Conservation (phyloP, 352 stramenopile species). For the Pythium aquatile region DNA sequence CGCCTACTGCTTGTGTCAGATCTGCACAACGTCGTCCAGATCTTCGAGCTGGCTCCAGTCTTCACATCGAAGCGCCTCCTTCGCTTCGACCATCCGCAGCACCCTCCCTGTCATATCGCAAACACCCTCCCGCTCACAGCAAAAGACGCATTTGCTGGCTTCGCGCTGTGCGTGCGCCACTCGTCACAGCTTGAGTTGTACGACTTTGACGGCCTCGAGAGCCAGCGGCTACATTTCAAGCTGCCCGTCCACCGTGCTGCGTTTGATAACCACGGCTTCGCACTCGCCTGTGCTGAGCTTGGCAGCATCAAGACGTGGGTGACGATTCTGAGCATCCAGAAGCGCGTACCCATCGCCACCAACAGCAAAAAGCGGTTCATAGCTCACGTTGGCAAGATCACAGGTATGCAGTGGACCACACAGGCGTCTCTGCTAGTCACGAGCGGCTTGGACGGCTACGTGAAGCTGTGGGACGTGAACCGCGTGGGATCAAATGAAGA, state of each 20-base stretch:
- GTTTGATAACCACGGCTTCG: slow-evolving; percentile 40
- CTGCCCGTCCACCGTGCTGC: slow-evolving; percentile 39
- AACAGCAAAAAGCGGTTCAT: slow-evolving; percentile 36
- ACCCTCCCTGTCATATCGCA: slow-evolving; percentile 20
- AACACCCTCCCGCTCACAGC: background rate
- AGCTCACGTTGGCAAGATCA: slow-evolving; percentile 55
- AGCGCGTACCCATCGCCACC: slow-evolving; percentile 5
- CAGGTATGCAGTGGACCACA: slow-evolving; percentile 50
- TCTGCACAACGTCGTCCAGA: slow-evolving; percentile 6
- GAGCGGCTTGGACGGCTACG: slow-evolving; percentile 54
- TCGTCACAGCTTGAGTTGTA: slow-evolving; percentile 10
- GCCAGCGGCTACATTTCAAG: slow-evolving; percentile 30
- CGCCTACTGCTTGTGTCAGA: slow-evolving; percentile 20
- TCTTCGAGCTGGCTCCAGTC: slow-evolving; percentile 19
- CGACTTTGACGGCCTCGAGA: background rate
- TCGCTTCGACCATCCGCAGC: slow-evolving; percentile 10
- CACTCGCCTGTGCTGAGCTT: slow-evolving; percentile 40
- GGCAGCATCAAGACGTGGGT: slow-evolving; percentile 57
- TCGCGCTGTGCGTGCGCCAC: slow-evolving; percentile 16
- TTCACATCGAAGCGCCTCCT: slow-evolving; percentile 14
- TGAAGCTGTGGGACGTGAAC: slow-evolving; percentile 60
- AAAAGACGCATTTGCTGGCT: slow-evolving; percentile 5
- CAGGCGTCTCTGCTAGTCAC: slow-evolving; percentile 41
- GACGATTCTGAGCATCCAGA: slow-evolving; percentile 39
- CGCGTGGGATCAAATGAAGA: slow-evolving; percentile 6